phyloP scores from a whole-genome alignment of 2,329 filamentous ascomycete genomes.

The Hymenoscyphus fraxineus region DNA sequence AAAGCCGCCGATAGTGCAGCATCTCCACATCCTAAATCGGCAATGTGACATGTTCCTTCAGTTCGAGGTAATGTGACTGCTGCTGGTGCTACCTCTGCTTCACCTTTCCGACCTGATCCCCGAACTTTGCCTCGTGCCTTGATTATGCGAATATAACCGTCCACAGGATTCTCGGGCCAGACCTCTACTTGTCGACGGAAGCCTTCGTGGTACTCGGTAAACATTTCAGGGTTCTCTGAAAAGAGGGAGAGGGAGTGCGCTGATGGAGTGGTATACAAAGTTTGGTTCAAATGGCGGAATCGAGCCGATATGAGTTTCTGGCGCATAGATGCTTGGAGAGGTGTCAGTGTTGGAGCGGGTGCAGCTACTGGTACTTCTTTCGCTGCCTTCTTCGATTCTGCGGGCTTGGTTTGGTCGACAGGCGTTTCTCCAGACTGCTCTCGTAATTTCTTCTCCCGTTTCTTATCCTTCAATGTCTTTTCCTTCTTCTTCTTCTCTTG shows the following conservation, averaged over 20 bases:
- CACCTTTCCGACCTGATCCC: slow-evolving; percentile 20
- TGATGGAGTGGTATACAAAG: slow-evolving; percentile 89
- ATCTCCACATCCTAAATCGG: slow-evolving; percentile 91
- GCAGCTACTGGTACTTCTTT: slow-evolving; percentile 8
- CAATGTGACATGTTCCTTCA: slow-evolving; percentile 70
- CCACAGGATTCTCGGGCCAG: slow-evolving; percentile 95
- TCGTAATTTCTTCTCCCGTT: slow-evolving; percentile 33
- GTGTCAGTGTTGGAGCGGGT: slow-evolving; percentile 65
- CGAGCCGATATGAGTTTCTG: slow-evolving; percentile 92
- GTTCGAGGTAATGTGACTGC: slow-evolving; percentile 61
- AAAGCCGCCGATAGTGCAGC: slow-evolving; percentile 73
- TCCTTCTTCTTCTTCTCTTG: slow-evolving; percentile 28
- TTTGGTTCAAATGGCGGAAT: slow-evolving; percentile 96
- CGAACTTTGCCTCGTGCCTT: slow-evolving; percentile 59
- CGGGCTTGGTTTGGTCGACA: slow-evolving; percentile 2
- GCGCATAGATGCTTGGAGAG: slow-evolving; percentile 89
- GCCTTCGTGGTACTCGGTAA: slow-evolving; percentile 91
- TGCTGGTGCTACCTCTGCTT: slow-evolving; percentile 22
- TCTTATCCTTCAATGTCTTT: slow-evolving; percentile 38
- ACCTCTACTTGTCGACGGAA: slow-evolving; percentile 93
- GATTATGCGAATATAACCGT: slow-evolving; percentile 75
- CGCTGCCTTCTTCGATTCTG: slow-evolving; percentile 11
- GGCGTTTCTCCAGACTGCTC: slow-evolving; percentile 13
- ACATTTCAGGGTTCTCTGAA: slow-evolving; percentile 82
- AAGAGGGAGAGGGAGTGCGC: slow-evolving; percentile 80